Conservation (phyloP, 1,284 basidiomycete genomes). For the Albatrellus sp. region DNA sequence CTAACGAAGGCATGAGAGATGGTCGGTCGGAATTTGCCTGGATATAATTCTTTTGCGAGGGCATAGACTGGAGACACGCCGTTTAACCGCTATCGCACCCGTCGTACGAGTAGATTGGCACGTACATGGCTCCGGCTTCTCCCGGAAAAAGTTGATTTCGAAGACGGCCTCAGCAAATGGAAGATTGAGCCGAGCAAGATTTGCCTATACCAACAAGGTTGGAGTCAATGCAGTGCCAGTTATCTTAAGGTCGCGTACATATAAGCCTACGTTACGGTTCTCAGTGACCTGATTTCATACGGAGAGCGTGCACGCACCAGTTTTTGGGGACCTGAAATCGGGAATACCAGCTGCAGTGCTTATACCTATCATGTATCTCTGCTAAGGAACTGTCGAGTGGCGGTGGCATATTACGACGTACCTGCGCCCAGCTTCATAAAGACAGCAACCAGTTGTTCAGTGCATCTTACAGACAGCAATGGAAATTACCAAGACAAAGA, state of each 20-base stretch:
- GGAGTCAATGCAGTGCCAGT: not conserved
- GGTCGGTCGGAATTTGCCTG: conserved; percentile 79
- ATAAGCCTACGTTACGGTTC: not conserved
- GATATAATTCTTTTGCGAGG: conserved; percentile 85
- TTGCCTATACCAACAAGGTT: conserved; percentile 35
- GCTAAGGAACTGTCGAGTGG: too few relatives aligned
- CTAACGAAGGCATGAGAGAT: conserved; percentile 84
- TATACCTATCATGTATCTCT: conserved; percentile 32
- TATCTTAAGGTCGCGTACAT: not conserved
- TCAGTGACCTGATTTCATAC: not conserved
- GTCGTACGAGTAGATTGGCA: conserved; percentile 2
- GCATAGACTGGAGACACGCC: conserved; percentile 50
- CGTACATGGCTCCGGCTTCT: conserved; percentile 64
- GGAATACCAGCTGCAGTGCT: conserved; percentile 74
- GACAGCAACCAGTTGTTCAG: not conserved
- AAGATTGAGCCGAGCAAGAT: conserved; percentile 58
- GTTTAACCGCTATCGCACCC: conserved; percentile 1
- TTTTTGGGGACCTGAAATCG: conserved; percentile 69
- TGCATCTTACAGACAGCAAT: not conserved
- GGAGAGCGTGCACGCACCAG: conserved; percentile 30
- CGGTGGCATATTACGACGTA: conserved; percentile 6
- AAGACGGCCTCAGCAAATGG: conserved; percentile 78
- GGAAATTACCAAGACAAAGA: conserved; percentile 58
- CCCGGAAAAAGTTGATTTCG: conserved; percentile 62
- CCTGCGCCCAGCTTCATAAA: conserved; percentile 15